Evolutionary conservation across 1,139 yeast species (phyloP), one percentile per base, ranked within the genome.

Genomic region (Candida smagusa): DNA sequence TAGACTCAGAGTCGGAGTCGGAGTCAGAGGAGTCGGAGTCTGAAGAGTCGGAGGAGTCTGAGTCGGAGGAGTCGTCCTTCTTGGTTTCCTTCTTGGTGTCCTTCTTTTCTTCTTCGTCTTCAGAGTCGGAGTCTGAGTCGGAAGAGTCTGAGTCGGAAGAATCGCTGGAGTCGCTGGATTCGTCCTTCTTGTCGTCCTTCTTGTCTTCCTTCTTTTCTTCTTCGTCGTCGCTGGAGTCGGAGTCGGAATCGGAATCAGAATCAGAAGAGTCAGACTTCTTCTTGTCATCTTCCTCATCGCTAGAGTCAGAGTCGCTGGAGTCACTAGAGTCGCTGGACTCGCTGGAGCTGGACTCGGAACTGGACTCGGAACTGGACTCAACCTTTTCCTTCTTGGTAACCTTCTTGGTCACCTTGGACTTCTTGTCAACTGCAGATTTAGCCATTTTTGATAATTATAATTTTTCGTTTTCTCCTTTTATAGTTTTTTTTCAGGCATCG

Each of bases 1-100:
- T 49, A 21, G 38, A 35, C 7, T 16, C 25, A 12, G 38, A 45
- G 19, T 55, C 64, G 27, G 64, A 54, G 40, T 57, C 66, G 33
- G 66, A 54, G 45, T 52, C 60, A n/a, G 12, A 8, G 32, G 66
- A 55, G 41, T 51, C 65, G 24, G 65, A 58, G 35, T 48, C 56
- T 37, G 64, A 56, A 31, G 50, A 46, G 33, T 24, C 25, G 11
- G 42, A 37, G 38, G 41, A 31, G 12, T 27, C 47, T 36, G 49
- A 53, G 35, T 49, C 47, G 31, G 26, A 5, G 12, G 33, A 31
- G 4, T 34, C 34, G 7, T 38, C 42, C 39, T 32, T 35, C 32
- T 19, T 28, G 12, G 16, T 32, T 9, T 33, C 40, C 37, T 29
- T 35, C 40, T 16, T 19, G 9, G 33, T 28, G 5, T 38, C 42